Evolutionary conservation across 164 flowering plant genomes (phyloP).

Genomic region (Dillenia suffruticosa): DNA sequence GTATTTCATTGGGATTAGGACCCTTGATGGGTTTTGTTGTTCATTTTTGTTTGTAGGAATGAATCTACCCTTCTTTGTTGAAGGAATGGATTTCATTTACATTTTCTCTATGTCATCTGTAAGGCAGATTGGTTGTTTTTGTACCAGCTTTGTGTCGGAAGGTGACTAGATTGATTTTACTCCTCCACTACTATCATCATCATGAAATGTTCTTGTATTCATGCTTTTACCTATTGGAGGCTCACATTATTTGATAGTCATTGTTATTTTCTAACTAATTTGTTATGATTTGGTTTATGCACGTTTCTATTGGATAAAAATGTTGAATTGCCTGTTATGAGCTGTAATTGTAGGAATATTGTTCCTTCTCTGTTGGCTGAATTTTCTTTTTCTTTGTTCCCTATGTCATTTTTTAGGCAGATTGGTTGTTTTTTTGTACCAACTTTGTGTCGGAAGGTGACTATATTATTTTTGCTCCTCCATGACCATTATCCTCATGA

Average conservation of each 20-base stretch:
- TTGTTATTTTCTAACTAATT: not conserved
- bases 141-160: slow-evolving; percentile 48
- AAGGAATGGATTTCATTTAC: not conserved
- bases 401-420: slow-evolving; percentile 32
- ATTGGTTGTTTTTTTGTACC: slow-evolving; percentile 19
- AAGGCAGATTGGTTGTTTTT: slow-evolving; percentile 26
- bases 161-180: slow-evolving; percentile 34
- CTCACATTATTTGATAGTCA: not conserved
- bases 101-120: slow-evolving; percentile 19
- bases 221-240: slow-evolving; percentile 9
- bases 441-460: slow-evolving; percentile 37
- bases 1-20: too few species aligned
- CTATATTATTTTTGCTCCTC: slow-evolving; percentile 11
- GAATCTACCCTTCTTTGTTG: too few species aligned
- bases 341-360: not conserved
- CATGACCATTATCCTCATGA: slow-evolving; percentile 11
- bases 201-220: slow-evolving; percentile 15
- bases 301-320: too few species aligned
- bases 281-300: not conserved
- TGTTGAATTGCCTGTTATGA: too few species aligned
- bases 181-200: slow-evolving; percentile 12
- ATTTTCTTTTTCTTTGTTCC: not conserved
- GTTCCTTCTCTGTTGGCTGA: not conserved
- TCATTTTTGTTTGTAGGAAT: too few species aligned
- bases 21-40: too few species aligned